These are phyloP conservation scores for Kodamaea derodonti DNA, from an alignment of 1,139 yeast species.

Conservation along the genomic window DNA sequence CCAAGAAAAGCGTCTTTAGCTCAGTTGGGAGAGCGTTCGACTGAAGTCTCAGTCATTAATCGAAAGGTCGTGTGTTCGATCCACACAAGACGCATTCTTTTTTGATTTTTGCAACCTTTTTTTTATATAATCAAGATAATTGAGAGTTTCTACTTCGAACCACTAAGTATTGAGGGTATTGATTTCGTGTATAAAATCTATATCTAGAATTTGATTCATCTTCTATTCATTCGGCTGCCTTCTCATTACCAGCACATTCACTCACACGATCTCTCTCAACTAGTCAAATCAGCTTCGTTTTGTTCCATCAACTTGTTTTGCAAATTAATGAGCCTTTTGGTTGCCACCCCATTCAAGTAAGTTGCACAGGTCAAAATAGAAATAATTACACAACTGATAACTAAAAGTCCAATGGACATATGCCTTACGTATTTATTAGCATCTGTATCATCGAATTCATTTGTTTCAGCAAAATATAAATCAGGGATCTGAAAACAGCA, in stretches of 20 bases:
- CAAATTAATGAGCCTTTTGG: not conserved
- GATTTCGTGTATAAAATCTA: too few species aligned
- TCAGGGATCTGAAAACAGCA: not conserved
- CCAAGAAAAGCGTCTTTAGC: constrained; percentile 1
- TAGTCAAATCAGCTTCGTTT: too few species aligned
- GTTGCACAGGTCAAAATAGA: not conserved
- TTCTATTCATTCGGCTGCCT: too few species aligned
- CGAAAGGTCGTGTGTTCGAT: constrained; percentile 1
- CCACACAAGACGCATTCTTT: constrained; percentile 1
- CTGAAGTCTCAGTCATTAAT: constrained; percentile 1
- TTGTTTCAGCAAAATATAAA: not conserved
- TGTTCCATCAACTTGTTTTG: not conserved
- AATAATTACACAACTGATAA: not conserved
- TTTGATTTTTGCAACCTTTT: too few species aligned
- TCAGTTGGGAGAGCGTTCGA: constrained; percentile 1
- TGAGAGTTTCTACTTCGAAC: too few species aligned
- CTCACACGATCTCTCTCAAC: too few species aligned
- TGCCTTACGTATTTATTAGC: not conserved
- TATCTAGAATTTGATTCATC: too few species aligned
- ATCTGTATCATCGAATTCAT: not conserved
- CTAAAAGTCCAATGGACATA: not conserved
- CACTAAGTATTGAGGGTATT: too few species aligned
- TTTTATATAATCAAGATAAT: too few species aligned
- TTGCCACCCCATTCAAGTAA: not conserved
- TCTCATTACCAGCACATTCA: too few species aligned